Evolutionary conservation across 768 basidiomycete genomes (phyloP), one percentile per base, ranked within the genome.

Genomic region (Butyriboletus loyo): DNA sequence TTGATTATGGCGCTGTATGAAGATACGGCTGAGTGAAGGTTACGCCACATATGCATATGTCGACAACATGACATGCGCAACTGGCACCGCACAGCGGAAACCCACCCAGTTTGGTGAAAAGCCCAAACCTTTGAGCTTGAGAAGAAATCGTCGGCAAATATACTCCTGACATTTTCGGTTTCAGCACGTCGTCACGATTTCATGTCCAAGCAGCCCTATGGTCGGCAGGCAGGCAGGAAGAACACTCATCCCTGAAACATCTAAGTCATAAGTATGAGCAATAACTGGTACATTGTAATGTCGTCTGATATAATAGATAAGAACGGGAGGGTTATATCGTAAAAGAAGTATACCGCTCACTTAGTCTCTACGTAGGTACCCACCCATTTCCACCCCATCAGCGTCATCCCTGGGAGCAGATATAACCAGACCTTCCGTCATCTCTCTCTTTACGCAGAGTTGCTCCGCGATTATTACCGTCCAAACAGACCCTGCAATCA

Each of bases 391-490:
- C 56, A 86, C 76, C 39, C 84, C 79, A 37, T 83, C 81, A 19
- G 65, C 62, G 28, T 77, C 79, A 10, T 75, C 64, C 45, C 75
- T 69, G 35, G 73, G 69, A 35, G 63, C 66, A 42, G 75, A 72
- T 32, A 89, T 77, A 19, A 72, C 76, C 54, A 96, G 70, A 8
- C 92, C 93, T 65, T 95, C 92, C 19, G 74, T 73, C 92, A 97
- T 92, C 72, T 97, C 93, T 38, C 93, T 75, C 61, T 81, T 85
- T 25, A 96, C 89, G 66, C 96, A 95, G 25, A 97, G 75, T 62
- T 98, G 93, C 66, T 99, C 97, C 1, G 92, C 89, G 13, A 86
- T 69, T 48, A 93, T 76, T 56, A 98, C 81, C 54, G 85, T 89
- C 35, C 86, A 60, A n/a, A 82, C 73, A 7, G 91, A 79, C 39